Evolutionary conservation across 768 basidiomycete species (phyloP).

Genomic region (Amanita pseudoporphyria): DNA sequence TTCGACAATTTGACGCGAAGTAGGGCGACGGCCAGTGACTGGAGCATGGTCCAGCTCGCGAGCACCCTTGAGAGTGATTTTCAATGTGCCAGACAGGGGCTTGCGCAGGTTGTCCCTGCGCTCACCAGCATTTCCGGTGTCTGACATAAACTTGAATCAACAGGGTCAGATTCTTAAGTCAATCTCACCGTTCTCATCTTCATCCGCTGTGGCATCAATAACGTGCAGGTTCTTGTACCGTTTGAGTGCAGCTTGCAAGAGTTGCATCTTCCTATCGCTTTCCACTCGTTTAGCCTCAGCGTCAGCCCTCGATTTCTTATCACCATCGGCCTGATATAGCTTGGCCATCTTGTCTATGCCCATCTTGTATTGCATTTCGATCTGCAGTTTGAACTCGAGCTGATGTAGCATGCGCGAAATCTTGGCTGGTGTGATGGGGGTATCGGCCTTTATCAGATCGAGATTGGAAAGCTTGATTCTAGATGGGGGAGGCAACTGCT

Average conservation of each 20-base stretch:
- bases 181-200: constrained; percentile 61
- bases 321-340: constrained; percentile 92
- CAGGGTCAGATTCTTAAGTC: not conserved
- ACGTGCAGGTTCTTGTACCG: constrained; percentile 95
- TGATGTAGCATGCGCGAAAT: constrained; percentile 98
- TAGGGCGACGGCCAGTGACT: constrained; percentile 57
- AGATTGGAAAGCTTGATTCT: constrained; percentile 71
- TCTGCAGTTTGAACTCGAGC: constrained; percentile 97
- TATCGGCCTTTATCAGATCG: constrained; percentile 96
- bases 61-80: constrained; percentile 81
- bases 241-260: constrained; percentile 85
- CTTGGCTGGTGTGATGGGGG: constrained; percentile 91
- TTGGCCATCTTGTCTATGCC: constrained; percentile 99
- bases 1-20: constrained; percentile 73
- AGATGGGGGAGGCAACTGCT: constrained; percentile 32
- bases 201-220: constrained; percentile 81
- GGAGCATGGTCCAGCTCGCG: constrained; percentile 95
- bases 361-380: constrained; percentile 95
- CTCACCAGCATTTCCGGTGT: constrained; percentile 58
- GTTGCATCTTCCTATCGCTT: constrained; percentile 93
- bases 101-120: constrained; percentile 92
- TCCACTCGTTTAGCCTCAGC: constrained; percentile 92
- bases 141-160: constrained; percentile 23
- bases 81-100: constrained; percentile 86
- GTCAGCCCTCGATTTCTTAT: constrained; percentile 90